Conservation (phyloP, 2,329 filamentous ascomycete species). For the Xylariomycetidae sp. region DNA sequence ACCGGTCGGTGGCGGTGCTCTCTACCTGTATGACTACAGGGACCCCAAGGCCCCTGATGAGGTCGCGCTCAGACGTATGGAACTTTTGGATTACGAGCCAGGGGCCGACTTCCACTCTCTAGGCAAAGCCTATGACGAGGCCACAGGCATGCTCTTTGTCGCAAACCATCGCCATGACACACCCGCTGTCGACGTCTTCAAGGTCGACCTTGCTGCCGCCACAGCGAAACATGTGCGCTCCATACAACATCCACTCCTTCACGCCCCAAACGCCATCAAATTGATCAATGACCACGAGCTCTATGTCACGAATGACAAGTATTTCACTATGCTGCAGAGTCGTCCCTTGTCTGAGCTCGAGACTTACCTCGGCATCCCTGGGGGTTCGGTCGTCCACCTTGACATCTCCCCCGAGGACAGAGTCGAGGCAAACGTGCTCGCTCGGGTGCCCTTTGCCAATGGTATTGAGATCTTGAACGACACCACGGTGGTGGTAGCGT, state of each 20-base stretch:
- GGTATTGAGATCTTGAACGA: slow-evolving; percentile 35
- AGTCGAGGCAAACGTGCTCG: slow-evolving; percentile 22
- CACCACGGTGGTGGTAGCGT: slow-evolving; percentile 33
- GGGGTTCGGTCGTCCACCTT: slow-evolving; percentile 33
- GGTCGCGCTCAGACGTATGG: slow-evolving; percentile 17
- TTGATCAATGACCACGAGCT: slow-evolving; percentile 31
- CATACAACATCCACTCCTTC: slow-evolving; percentile 33
- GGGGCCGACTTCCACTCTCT: slow-evolving; percentile 33
- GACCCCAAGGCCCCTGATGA: slow-evolving; percentile 13
- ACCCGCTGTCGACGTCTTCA: slow-evolving; percentile 35
- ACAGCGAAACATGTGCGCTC: slow-evolving; percentile 32
- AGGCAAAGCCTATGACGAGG: slow-evolving; percentile 33
- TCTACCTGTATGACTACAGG: slow-evolving; percentile 36
- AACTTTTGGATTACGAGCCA: slow-evolving; percentile 19
- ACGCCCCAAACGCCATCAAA: slow-evolving; percentile 34
- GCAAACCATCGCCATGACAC: slow-evolving; percentile 32
- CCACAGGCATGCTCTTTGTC: slow-evolving; percentile 31
- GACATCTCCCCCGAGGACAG: slow-evolving; percentile 15
- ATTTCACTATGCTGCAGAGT: slow-evolving; percentile 23
- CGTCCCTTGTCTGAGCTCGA: slow-evolving; percentile 27
- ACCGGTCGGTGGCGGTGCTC: slow-evolving; percentile 19
- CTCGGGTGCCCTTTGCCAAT: slow-evolving; percentile 35
- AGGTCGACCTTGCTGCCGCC: slow-evolving; percentile 26
- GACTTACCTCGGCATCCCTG: slow-evolving; percentile 27
- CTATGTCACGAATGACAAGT: slow-evolving; percentile 38